Conservation (phyloP, 257 asterid genomes). For the Galeopsis tetrahit region DNA sequence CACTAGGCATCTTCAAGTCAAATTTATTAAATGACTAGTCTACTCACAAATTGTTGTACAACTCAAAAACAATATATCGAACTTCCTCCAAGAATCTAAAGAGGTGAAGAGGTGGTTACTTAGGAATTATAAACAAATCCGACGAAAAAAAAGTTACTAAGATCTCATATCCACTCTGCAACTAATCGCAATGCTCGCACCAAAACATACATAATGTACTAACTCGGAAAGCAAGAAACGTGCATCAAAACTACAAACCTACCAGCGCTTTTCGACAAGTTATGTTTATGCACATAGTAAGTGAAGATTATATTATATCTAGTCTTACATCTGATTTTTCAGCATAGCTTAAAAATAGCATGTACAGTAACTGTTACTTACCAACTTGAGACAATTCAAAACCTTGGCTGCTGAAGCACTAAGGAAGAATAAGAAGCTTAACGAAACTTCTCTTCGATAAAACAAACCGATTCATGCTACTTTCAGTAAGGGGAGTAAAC, state of each 20-base stretch:
- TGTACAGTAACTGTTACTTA: constrained; percentile 11
- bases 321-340: too few species aligned
- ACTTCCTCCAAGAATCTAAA: too few species aligned
- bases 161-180: too few species aligned
- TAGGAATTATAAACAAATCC: too few species aligned
- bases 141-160: too few species aligned
- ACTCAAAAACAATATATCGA: too few species aligned
- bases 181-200: too few species aligned
- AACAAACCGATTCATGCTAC: constrained; percentile 2
- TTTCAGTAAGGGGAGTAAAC: constrained; percentile 8
- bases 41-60: neutral
- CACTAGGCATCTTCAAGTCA: neutral
- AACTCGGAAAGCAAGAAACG: neutral
- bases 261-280: neutral
- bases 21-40: neutral
- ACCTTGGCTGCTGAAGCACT: constrained; percentile 17
- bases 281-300: neutral
- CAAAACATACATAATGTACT: too few species aligned
- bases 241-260: neutral
- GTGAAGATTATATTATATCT: neutral
- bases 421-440: neutral
- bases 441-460: neutral
- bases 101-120: too few species aligned
- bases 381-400: constrained; percentile 22
- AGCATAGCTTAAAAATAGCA: neutral